Conservation (phyloP, 495 filamentous ascomycete species). For the Penicillium roqueforti region DNA sequence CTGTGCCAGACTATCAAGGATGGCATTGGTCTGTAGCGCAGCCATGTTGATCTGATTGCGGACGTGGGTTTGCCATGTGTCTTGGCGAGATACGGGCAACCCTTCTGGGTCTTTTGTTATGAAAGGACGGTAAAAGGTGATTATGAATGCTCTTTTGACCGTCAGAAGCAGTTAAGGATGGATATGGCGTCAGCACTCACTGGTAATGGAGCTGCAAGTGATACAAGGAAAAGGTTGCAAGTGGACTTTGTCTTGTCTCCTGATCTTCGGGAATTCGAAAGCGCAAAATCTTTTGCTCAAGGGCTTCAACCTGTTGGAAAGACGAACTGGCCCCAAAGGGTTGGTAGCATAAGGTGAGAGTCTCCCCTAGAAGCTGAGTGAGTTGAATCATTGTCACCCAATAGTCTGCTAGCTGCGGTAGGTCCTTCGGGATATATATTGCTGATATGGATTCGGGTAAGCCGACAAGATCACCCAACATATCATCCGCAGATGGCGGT, state of each 20-base stretch:
- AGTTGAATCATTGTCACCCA: conserved; percentile 31
- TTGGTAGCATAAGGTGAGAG: conserved; percentile 23
- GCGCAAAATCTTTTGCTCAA: conserved; percentile 21
- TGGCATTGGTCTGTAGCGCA: conserved; percentile 5
- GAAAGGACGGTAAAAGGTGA: conserved; percentile 32
- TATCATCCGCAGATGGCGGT: conserved; percentile 23
- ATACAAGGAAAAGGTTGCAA: conserved; percentile 24
- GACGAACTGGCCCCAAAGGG: conserved; percentile 11
- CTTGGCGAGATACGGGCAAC: conserved; percentile 21
- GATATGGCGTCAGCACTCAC: conserved; percentile 10
- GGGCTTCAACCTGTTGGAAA: conserved; percentile 16
- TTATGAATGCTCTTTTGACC: conserved; percentile 20
- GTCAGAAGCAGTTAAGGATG: not conserved
- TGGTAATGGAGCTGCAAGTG: conserved; percentile 36
- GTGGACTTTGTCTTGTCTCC: conserved; percentile 9
- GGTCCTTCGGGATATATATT: conserved; percentile 21
- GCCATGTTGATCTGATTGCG: conserved; percentile 1
- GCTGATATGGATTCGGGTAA: conserved; percentile 2
- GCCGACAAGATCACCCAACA: conserved; percentile 26
- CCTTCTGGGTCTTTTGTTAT: conserved; percentile 6
- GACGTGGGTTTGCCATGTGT: not conserved
- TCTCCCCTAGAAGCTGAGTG: conserved; percentile 23
- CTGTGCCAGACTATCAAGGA: conserved; percentile 1
- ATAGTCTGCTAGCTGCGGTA: conserved; percentile 21
- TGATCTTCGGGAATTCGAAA: conserved; percentile 19